Evolutionary conservation across 208 protist species (phyloP).

Genomic region (Angomonas deanei): DNA sequence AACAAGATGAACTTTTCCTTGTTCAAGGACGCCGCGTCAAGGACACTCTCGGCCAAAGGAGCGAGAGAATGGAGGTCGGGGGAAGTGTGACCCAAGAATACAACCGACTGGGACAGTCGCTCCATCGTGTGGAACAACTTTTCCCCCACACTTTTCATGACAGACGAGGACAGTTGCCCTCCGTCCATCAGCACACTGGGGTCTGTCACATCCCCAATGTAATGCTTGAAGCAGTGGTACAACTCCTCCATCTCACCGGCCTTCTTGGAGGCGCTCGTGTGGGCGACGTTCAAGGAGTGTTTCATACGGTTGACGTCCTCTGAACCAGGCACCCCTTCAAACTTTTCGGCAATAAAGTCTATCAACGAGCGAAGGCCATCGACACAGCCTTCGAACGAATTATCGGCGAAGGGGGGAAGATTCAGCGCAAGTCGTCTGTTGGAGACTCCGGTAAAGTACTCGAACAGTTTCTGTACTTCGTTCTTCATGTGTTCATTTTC

Average conservation of each 20-base stretch:
- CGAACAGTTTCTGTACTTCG: slow-evolving; percentile 7
- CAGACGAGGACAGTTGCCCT: neutral
- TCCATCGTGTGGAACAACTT: neutral
- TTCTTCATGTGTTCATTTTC: slow-evolving; percentile 2
- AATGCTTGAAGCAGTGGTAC: neutral
- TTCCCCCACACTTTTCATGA: neutral
- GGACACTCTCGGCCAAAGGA: neutral
- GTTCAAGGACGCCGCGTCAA: neutral
- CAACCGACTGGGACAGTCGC: neutral
- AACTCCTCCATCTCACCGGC: neutral
- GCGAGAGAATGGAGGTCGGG: neutral
- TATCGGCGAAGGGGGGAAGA: slow-evolving; percentile 24
- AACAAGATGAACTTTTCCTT: neutral
- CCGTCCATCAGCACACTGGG: neutral
- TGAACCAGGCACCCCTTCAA: neutral
- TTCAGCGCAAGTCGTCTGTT: slow-evolving; percentile 16
- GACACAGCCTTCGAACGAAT: slow-evolving; percentile 19
- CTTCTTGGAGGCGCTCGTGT: neutral
- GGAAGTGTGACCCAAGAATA: neutral
- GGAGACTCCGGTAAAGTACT: neutral
- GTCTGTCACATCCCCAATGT: neutral
- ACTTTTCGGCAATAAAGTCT: neutral
- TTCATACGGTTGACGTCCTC: neutral
- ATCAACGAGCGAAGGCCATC: slow-evolving; percentile 29
- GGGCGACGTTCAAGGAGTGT: neutral